Conservation (phyloP, 2,329 filamentous ascomycete species). For the Ophiostoma populinum region DNA sequence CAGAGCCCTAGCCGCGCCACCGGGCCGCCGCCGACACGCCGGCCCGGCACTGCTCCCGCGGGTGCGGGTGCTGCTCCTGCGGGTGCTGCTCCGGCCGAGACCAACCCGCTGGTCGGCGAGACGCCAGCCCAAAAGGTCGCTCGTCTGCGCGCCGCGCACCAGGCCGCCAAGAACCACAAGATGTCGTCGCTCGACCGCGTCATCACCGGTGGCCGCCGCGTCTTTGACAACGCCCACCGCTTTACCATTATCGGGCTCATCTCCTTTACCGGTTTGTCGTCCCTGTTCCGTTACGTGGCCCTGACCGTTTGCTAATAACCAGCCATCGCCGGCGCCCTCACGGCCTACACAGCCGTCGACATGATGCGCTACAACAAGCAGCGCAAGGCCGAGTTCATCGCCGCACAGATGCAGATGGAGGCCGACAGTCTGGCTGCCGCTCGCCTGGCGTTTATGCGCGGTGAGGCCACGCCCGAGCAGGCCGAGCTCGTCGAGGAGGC, state of each 20-base stretch:
- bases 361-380: constrained; percentile 44
- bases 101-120: constrained; percentile 24
- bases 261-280: constrained; percentile 34
- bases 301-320: neutral
- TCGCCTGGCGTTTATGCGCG: constrained; percentile 42
- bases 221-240: constrained; percentile 39
- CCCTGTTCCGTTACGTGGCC: neutral
- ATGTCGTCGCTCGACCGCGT: constrained; percentile 34
- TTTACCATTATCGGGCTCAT: constrained; percentile 37
- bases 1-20: constrained; percentile 1
- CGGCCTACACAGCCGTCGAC: constrained; percentile 41
- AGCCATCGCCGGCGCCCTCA: constrained; percentile 38
- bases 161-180: constrained; percentile 44
- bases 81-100: constrained; percentile 9
- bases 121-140: constrained; percentile 54
- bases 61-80: neutral
- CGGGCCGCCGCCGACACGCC: neutral
- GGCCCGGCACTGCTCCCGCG: neutral
- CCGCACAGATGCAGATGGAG: constrained; percentile 34
- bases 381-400: constrained; percentile 40
- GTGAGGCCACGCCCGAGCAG: constrained; percentile 38
- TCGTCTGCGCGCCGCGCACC: constrained; percentile 48
- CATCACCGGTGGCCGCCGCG: constrained; percentile 28
- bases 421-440: constrained; percentile 38
- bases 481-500: constrained; percentile 38